Evolutionary conservation across 306 rosid genomes (phyloP).

Genomic region (Ormosia semicastrata): DNA sequence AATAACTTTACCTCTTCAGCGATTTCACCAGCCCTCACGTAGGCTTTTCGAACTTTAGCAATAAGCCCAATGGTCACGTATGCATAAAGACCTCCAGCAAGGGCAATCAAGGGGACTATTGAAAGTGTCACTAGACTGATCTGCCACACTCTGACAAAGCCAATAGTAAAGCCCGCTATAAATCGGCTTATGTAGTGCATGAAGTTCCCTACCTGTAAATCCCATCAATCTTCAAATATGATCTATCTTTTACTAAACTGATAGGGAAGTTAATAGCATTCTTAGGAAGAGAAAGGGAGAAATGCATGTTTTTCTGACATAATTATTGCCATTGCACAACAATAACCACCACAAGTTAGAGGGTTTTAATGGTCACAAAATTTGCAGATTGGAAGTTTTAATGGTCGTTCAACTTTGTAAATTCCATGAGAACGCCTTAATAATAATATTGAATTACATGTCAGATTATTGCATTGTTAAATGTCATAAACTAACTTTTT

Average conservation of each 20-base stretch:
- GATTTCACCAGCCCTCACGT: slow-evolving; percentile 91
- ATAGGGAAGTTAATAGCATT: background rate
- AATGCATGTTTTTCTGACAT: background rate
- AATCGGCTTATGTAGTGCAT: slow-evolving; percentile 91
- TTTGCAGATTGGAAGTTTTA: background rate
- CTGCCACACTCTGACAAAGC: slow-evolving; percentile 93
- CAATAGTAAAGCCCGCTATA: slow-evolving; percentile 69
- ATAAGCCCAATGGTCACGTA: slow-evolving; percentile 79
- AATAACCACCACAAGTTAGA: background rate
- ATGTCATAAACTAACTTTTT: too few species aligned
- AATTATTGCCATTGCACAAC: background rate
- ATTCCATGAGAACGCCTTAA: background rate
- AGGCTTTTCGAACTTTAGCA: slow-evolving; percentile 74
- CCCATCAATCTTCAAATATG: background rate
- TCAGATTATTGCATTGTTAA: background rate
- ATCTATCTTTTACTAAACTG: background rate
- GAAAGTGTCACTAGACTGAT: slow-evolving; percentile 87
- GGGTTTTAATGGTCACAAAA: background rate
- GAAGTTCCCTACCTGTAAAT: slow-evolving; percentile 85
- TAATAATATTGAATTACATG: background rate
- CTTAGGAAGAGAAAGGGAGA: background rate
- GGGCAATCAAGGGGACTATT: slow-evolving; percentile 87
- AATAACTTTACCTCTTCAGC: slow-evolving; percentile 75
- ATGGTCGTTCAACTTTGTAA: background rate
- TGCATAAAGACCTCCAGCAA: slow-evolving; percentile 95